Evolutionary conservation across 2,329 filamentous ascomycete species (phyloP), one percentile per base, ranked within the genome.

Genomic region (Neofusicoccum kwambonambiense): DNA sequence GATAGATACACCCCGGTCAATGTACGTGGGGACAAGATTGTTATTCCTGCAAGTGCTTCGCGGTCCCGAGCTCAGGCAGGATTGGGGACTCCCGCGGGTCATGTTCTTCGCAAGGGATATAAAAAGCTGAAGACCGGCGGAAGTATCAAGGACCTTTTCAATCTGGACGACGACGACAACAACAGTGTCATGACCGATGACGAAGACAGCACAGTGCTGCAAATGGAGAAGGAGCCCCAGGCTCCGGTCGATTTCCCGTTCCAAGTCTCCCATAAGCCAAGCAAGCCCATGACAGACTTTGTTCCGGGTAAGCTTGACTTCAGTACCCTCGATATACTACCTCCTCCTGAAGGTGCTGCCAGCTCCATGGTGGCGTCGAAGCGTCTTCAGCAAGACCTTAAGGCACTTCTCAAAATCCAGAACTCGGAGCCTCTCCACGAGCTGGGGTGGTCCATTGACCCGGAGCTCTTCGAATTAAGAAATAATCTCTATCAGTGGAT

Each of bases 401-500:
- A 82, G 62, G 81, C 82, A 8, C 79, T 93, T 0, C 78, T 90
- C 39, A 85, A 86, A 65, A 76, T 88, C 1, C 93, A 97, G 73
- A 75, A 84, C 0, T 79, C 74, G 11, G 86, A 83, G 0, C 84
- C 87, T 0, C 74, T 86, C 1, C 83, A 89, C 66, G 85, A 90
- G 66, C 83, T 96, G 0, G 93, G 93, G 15, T 97, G 93, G 92
- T 92, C 92, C 72, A 88, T 96, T 64, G 86, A 96, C 71, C 78
- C 83, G 13, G 80, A 82, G 12, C 84, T 86, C 57, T 80, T 93
- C 42, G 84, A 81, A 5, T 83, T 85, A 47, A 80, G 92, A 51
- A 83, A 80, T 22, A 96, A 93, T 71, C 83, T 93, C 67, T 97
- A 95, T 72, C 92, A 96, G 72, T 96, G 93, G 93, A 92, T 96